These are phyloP conservation scores for Neoboletus brunneissimus DNA, from an alignment of 768 basidiomycete species.

Conservation along the genomic window DNA sequence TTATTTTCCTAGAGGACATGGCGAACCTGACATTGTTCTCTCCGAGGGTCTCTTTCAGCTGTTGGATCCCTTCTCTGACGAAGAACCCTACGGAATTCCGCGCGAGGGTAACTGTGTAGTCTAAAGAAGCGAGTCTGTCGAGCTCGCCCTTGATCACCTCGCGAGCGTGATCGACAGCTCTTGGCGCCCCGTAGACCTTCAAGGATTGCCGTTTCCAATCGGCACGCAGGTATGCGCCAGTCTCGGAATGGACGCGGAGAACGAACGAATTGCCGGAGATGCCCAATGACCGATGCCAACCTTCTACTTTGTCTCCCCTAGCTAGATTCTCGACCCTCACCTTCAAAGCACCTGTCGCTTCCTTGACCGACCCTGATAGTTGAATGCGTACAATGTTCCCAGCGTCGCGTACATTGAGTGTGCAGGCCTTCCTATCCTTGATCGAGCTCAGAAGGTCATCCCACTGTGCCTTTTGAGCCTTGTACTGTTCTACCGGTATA, in stretches of 20 bases:
- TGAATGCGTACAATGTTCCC: conserved; percentile 37
- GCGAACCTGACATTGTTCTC: conserved; percentile 51
- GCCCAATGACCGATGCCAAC: conserved; percentile 50
- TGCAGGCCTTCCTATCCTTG: conserved; percentile 37
- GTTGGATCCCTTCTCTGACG: conserved; percentile 45
- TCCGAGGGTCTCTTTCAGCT: conserved; percentile 52
- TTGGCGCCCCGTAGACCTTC: conserved; percentile 44
- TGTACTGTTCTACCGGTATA: conserved; percentile 48
- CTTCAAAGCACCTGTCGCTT: conserved; percentile 54
- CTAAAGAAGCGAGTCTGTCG: conserved; percentile 43
- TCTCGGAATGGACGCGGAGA: conserved; percentile 31
- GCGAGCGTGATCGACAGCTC: conserved; percentile 41
- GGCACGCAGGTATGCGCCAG: conserved; percentile 41
- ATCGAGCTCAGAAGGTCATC: conserved; percentile 38
- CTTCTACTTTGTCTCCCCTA: conserved; percentile 46
- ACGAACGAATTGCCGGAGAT: conserved; percentile 33
- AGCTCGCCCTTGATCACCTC: conserved; percentile 47
- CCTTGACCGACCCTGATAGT: conserved; percentile 51
- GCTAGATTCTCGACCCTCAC: conserved; percentile 56
- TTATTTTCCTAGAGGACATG: conserved; percentile 41
- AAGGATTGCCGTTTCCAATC: conserved; percentile 47
- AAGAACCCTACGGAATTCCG: conserved; percentile 47
- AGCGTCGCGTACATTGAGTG: conserved; percentile 30
- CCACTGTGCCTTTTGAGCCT: conserved; percentile 51
- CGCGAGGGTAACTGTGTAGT: conserved; percentile 40